Evolutionary conservation across 495 filamentous ascomycete genomes (phyloP), one percentile per base, ranked within the genome.

Genomic region (Hypoxylon cercidicola): DNA sequence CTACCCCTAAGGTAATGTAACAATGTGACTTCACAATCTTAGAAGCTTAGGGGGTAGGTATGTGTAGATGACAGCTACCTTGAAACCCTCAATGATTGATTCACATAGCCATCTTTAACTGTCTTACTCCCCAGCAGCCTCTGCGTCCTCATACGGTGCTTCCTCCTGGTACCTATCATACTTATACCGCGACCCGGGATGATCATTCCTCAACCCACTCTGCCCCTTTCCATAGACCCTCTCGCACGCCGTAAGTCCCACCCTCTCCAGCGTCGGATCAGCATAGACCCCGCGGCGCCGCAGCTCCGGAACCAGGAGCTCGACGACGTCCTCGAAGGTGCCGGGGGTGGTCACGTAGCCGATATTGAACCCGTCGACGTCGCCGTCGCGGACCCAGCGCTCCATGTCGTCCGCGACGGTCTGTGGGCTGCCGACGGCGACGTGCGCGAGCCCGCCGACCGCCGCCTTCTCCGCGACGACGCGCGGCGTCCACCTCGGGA

Each of bases 321-420:
- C 78, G 25, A 82, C 76, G 13, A 82, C 64, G 13, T 82, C 79
- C 57, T 78, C 77, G 34, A 79, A 82, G 7, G 75, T 75, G 10
- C 78, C 78, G 9, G 78, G 78, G 20, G 76, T 79, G 0, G 78
- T 78, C 11, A 80, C 77, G 57, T 79, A 75, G 8, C 66, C 73
- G 25, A 88, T 65, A 47, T 88, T 89, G 65, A 88, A 89, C 16
- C 86, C 87, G 74, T 90, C 87, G 12, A 89, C 76, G 71, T 87
- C 86, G 0, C 82, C 86, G 59, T 88, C 86, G 19, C 77, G 55
- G 1, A 87, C 75, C 88, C 87, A 89, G 2, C 75, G 75, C 71
- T 88, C 85, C 77, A 90, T 75, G 16, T 81, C 75, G 68, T 89
- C 84, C 0, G 87, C 87, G 25, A 90, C 83, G 28, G 83, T 83